Evolutionary conservation across 2,329 filamentous ascomycete genomes (phyloP).

Genomic region (Salinomyces thailandicus): DNA sequence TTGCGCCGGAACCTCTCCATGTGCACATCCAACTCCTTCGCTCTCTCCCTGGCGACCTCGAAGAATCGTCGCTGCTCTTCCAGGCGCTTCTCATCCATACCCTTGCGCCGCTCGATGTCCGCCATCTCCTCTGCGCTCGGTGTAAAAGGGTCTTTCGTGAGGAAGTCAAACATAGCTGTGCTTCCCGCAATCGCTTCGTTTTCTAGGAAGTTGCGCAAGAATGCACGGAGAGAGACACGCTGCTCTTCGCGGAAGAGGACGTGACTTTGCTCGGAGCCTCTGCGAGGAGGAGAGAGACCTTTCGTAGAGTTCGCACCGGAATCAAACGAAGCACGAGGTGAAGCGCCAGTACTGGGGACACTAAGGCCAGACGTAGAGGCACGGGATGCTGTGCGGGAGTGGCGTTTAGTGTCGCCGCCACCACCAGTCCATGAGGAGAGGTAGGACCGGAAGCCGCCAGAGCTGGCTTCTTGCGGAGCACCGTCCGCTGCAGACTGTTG

Average conservation of each 20-base stretch:
- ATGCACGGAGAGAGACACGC: constrained; percentile 81
- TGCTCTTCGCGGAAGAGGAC: constrained; percentile 79
- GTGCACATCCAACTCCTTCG: constrained; percentile 87
- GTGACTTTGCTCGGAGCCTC: constrained; percentile 8
- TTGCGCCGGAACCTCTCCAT: constrained; percentile 74
- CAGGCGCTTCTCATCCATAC: constrained; percentile 75
- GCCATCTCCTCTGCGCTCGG: constrained; percentile 71
- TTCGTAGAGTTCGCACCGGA: constrained; percentile 11
- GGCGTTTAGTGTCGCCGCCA: constrained; percentile 22
- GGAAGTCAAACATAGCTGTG: constrained; percentile 72
- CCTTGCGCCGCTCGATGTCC: constrained; percentile 70
- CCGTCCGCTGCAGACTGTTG: constrained; percentile 7
- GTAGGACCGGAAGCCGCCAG: constrained; percentile 34
- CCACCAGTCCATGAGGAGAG: constrained; percentile 27
- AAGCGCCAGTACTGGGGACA: constrained; percentile 8
- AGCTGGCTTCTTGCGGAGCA: constrained; percentile 2
- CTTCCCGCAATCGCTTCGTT: constrained; percentile 77
- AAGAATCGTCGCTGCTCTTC: constrained; percentile 93
- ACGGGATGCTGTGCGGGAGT: constrained; percentile 33
- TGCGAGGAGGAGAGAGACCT: constrained; percentile 10
- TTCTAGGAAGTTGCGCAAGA: constrained; percentile 73
- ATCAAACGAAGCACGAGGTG: constrained; percentile 26
- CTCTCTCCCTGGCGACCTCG: constrained; percentile 82
- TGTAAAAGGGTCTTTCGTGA: constrained; percentile 61
- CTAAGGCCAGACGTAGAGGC: constrained; percentile 19